Percentiles rank a stretch among this genome's conserved stretches.
These are phyloP conservation scores for Yamadazyma paraphyllophila DNA, from an alignment of 805 yeast genomes.

Conservation along the genomic window DNA sequence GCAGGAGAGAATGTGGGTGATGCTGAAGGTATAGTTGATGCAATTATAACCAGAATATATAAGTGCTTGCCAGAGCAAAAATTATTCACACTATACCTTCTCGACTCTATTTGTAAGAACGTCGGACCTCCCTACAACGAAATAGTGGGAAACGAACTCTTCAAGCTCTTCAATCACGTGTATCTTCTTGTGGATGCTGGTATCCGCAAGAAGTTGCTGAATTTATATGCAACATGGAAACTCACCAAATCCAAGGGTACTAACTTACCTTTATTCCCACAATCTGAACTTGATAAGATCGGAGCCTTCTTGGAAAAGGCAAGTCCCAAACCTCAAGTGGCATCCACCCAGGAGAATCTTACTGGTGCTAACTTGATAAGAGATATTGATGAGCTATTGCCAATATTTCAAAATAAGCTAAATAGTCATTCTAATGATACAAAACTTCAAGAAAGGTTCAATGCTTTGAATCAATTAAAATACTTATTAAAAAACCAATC, in stretches of 20 bases:
- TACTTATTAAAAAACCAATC: constrained; percentile 36
- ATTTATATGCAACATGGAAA: constrained; percentile 88
- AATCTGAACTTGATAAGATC: constrained; percentile 64
- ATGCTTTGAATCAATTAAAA: constrained; percentile 45
- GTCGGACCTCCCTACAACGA: constrained; percentile 89
- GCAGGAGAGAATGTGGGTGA: constrained; percentile 81
- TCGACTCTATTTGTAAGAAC: constrained; percentile 90
- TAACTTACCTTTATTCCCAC: constrained; percentile 70
- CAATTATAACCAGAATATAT: constrained; percentile 70
- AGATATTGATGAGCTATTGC: constrained; percentile 38
- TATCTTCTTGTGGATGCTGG: constrained; percentile 76
- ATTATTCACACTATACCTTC: constrained; percentile 74
- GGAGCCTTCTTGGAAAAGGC: constrained; percentile 59
- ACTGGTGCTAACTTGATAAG: constrained; percentile 26
- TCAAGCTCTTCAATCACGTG: constrained; percentile 67
- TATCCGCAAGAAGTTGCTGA: constrained; percentile 65
- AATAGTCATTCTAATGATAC: constrained; percentile 37
- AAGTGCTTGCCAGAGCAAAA: constrained; percentile 82
- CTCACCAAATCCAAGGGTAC: constrained; percentile 55
- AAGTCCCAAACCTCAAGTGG: constrained; percentile 3
- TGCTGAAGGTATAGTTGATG: constrained; percentile 75
- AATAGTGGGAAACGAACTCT: constrained; percentile 67
- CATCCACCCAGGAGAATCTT: constrained; percentile 9
- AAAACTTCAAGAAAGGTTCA: constrained; percentile 43
- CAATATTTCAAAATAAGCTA: constrained; percentile 42